Conservation (phyloP, 2,329 filamentous ascomycete species). For the Trichoderma lentiforme region DNA sequence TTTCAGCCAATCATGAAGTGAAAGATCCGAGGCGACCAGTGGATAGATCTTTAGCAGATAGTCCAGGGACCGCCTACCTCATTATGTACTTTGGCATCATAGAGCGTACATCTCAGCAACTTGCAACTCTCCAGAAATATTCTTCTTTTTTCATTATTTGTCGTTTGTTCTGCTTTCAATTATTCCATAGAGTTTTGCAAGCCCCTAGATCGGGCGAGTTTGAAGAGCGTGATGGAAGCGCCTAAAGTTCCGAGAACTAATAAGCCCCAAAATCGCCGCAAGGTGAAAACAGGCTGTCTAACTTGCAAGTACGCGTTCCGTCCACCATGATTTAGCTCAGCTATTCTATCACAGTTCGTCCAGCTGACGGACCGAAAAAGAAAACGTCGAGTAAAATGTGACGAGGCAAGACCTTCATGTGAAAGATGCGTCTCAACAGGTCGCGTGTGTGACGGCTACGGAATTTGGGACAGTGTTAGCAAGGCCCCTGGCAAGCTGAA, state of each 20-base stretch:
- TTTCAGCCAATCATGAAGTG: not conserved
- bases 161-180: rapidly evolving
- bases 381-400: slow-evolving; percentile 31
- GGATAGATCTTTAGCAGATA: not conserved
- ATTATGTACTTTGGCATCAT: not conserved
- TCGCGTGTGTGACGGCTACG: slow-evolving; percentile 38
- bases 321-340: not conserved
- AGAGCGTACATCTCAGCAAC: not conserved
- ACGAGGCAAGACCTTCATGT: slow-evolving; percentile 33
- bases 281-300: slow-evolving; percentile 29
- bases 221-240: not conserved
- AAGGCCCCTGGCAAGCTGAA: not conserved
- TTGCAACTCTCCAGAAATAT: not conserved
- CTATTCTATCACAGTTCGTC: not conserved
- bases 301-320: slow-evolving; percentile 31
- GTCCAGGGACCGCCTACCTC: not conserved
- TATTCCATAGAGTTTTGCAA: not conserved
- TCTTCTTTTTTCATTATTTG: not conserved
- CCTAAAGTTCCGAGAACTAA: not conserved
- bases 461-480: slow-evolving; percentile 25
- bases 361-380: not conserved
- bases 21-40: not conserved
- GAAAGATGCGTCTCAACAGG: slow-evolving; percentile 18
- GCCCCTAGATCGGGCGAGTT: not conserved
- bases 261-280: not conserved